Evolutionary conservation across 2,329 filamentous ascomycete species (phyloP), one percentile per base, ranked within the genome.

Genomic region (Fulvia fulva): DNA sequence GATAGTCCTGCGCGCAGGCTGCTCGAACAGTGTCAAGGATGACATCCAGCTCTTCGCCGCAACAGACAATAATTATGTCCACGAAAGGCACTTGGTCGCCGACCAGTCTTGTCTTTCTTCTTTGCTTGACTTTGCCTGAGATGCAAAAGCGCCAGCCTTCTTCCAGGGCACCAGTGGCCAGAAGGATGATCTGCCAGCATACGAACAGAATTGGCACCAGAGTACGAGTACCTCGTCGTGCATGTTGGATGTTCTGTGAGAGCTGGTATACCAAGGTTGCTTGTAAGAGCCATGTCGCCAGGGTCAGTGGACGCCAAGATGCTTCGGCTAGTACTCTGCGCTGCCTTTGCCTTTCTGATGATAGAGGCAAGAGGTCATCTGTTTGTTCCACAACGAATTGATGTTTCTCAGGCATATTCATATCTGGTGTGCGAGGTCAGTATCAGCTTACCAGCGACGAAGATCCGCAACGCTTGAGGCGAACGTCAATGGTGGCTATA

Each of bases 21-120:
- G 72, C 70, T 56, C 73, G 65, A 51, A 74, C 61, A 30, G 77
- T 76, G 67, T 78, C 71, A 3, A 77, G 62, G 3, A 78, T 73
- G 0, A 78, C 68, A 8, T 73, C 73, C 14, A 73, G 66, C 0
- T 77, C 75, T 65, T 79, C 77, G 50, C 73, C 73, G 59, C 77
- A 79, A 61, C 75, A 75, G 19, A 75, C 76, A 51, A 79, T 71
- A 44, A 78, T 71, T 5, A 78, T 70, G 57, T 78, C 77, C 6
- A 79, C 75, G 1, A 68, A 71, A 1, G 77, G 77, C 6, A 68
- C 70, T 22, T 72, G 68, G 9, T 73, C 54, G n/a, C 56, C 56
- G 2, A 26, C 1, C 1, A 60, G 28, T 2, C 51, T 51, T 16
- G 25, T 30, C 25, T 26, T 50, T 14, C 46, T 12, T n/a, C 26